Evolutionary conservation across 352 stramenopile genomes (phyloP).

Genomic region (Aphanomyces invadans): DNA sequence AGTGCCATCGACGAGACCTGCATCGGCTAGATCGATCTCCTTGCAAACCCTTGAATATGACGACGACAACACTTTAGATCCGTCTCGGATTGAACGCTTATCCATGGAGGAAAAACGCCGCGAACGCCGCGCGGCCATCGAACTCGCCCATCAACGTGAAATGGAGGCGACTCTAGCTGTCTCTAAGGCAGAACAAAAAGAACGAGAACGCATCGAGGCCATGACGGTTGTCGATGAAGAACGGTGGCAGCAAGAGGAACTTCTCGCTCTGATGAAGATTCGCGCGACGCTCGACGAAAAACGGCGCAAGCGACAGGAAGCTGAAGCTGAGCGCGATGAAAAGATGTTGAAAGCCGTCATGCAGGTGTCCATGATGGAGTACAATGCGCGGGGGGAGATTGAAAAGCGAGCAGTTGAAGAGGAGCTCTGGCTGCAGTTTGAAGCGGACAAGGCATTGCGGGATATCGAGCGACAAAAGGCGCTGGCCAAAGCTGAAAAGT

Average conservation of each 20-base stretch:
- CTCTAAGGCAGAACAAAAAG: slow-evolving; percentile 9
- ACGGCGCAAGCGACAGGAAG: slow-evolving; percentile 40
- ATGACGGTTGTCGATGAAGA: slow-evolving; percentile 1
- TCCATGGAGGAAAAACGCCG: slow-evolving; percentile 6
- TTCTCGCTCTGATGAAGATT: not conserved
- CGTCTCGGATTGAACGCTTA: not conserved
- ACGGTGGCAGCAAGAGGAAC: not conserved
- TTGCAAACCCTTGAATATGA: not conserved
- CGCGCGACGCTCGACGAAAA: slow-evolving; percentile 18
- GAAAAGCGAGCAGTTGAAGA: slow-evolving; percentile 8
- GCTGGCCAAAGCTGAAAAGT: slow-evolving; percentile 41
- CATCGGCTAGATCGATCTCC: not conserved
- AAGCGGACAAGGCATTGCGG: slow-evolving; percentile 9
- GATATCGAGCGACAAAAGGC: slow-evolving; percentile 38
- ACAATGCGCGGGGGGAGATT: slow-evolving; percentile 37
- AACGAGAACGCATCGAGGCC: slow-evolving; percentile 17
- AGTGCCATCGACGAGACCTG: not conserved
- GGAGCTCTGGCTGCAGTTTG: not conserved
- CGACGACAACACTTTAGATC: slow-evolving; percentile 1
- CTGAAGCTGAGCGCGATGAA: slow-evolving; percentile 50
- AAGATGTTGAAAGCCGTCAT: slow-evolving; percentile 74
- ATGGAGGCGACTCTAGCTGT: slow-evolving; percentile 13
- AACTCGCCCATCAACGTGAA: slow-evolving; percentile 2
- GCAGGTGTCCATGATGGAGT: slow-evolving; percentile 66
- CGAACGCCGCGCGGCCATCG: slow-evolving; percentile 10